These are phyloP conservation scores for Coniferiporia sulphurascens DNA, from an alignment of 1,284 basidiomycete species.

Conservation along the genomic window DNA sequence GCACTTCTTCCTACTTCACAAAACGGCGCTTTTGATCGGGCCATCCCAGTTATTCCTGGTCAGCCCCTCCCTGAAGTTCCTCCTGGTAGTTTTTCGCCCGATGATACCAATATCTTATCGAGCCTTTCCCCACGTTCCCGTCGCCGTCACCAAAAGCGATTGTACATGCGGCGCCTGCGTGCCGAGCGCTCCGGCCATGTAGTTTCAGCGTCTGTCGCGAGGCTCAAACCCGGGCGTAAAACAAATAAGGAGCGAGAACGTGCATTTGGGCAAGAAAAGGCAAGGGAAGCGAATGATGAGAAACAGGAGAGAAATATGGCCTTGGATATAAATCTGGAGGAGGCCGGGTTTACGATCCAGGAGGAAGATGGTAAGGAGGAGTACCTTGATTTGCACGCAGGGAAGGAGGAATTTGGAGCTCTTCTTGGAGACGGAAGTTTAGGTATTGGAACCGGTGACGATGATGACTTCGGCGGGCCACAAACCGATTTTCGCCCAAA, in stretches of 20 bases:
- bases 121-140: constrained; percentile 48
- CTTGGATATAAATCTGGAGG: background rate
- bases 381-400: constrained; percentile 17
- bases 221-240: constrained; percentile 47
- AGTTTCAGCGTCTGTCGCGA: constrained; percentile 29
- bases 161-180: constrained; percentile 70
- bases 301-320: background rate
- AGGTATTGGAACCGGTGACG: constrained; percentile 12
- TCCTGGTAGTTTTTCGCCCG: background rate
- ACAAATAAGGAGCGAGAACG: constrained; percentile 27
- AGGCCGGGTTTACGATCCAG: background rate
- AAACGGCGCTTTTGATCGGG: background rate
- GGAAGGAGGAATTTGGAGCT: constrained; percentile 6
- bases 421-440: background rate
- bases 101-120: constrained; percentile 21
- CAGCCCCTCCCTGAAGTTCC: background rate
- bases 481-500: constrained; percentile 17
- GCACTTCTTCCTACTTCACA: background rate
- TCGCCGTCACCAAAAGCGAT: constrained; percentile 52
- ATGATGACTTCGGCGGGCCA: constrained; percentile 15
- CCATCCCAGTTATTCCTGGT: constrained; percentile 11
- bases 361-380: constrained; percentile 11
- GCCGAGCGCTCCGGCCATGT: constrained; percentile 41
- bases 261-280: constrained; percentile 11
- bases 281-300: background rate